phyloP scores from a whole-genome alignment of 139 green algal species.

The Chlorella vulgaris region DNA sequence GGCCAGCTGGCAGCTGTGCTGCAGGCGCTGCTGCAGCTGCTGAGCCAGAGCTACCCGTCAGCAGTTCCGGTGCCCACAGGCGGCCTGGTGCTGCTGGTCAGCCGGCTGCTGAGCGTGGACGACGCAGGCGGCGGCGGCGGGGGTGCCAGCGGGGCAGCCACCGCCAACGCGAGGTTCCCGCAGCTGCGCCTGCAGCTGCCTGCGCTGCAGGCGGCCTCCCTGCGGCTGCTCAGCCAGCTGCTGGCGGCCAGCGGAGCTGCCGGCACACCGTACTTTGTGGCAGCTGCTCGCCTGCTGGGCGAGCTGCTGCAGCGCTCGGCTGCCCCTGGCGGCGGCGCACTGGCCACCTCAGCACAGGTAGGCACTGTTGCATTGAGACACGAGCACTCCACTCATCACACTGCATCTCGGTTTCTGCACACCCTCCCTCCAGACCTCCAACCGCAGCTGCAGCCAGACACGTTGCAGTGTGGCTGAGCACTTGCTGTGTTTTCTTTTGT shows the following conservation, averaged over 20 bases:
- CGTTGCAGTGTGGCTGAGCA: neutral
- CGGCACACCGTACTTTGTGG: slow-evolving; percentile 43
- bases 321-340: neutral
- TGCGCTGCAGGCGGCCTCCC: slow-evolving; percentile 28
- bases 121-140: slow-evolving; percentile 6
- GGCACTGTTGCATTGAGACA: neutral
- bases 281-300: slow-evolving; percentile 37
- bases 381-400: too few relatives aligned
- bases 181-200: slow-evolving; percentile 49
- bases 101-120: slow-evolving; percentile 52
- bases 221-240: slow-evolving; percentile 44
- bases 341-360: neutral
- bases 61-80: slow-evolving; percentile 47
- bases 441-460: too few relatives aligned
- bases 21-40: slow-evolving; percentile 35
- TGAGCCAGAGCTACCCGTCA: slow-evolving; percentile 30
- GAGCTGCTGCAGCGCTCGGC: slow-evolving; percentile 46
- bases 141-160: slow-evolving; percentile 32
- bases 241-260: slow-evolving; percentile 39
- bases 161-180: slow-evolving; percentile 35
- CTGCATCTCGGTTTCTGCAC: too few relatives aligned
- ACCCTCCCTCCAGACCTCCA: too few relatives aligned
- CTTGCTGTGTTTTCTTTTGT: neutral
- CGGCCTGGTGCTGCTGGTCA: slow-evolving; percentile 45
- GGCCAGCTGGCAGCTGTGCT: slow-evolving; percentile 38